Conservation (phyloP, 1,139 yeast species). For the Candida sanyaensis region DNA sequence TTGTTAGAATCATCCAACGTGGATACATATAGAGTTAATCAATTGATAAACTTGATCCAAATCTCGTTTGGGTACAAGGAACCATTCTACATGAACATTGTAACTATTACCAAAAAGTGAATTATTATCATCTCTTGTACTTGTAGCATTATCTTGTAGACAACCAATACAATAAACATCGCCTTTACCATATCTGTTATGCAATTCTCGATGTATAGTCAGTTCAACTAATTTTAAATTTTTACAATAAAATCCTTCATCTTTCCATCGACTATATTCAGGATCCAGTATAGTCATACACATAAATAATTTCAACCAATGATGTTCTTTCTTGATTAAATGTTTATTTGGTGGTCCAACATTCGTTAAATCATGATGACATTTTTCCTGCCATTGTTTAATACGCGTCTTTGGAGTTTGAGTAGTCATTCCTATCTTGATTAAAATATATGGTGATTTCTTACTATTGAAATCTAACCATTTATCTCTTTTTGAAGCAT, state of each 20-base stretch:
- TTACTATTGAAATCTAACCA: conserved; percentile 43
- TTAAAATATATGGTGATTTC: conserved; percentile 37
- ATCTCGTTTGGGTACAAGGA: conserved; percentile 49
- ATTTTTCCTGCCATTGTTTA: conserved; percentile 56
- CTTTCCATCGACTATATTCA: conserved; percentile 13
- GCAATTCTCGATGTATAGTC: conserved; percentile 38
- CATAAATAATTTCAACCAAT: conserved; percentile 8
- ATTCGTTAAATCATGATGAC: conserved; percentile 40
- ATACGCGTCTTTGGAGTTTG: conserved; percentile 44
- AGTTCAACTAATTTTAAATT: conserved; percentile 40
- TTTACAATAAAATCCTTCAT: conserved; percentile 36
- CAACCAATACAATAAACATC: conserved; percentile 45
- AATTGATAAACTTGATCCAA: conserved; percentile 36
- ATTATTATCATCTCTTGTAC: background rate
- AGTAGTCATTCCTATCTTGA: conserved; percentile 61
- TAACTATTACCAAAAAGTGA: conserved; percentile 17
- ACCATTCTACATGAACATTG: conserved; percentile 61
- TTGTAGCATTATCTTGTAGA: conserved; percentile 9
- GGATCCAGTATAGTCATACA: conserved; percentile 7
- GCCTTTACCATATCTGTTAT: conserved; percentile 44
- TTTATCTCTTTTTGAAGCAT: conserved; percentile 21
- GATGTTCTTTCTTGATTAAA: conserved; percentile 6
- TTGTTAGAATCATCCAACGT: conserved; percentile 1
- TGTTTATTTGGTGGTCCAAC: conserved; percentile 12
- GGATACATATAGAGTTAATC: conserved; percentile 34